Conservation (phyloP, 1,284 basidiomycete species). For the Peniophora sp. region DNA sequence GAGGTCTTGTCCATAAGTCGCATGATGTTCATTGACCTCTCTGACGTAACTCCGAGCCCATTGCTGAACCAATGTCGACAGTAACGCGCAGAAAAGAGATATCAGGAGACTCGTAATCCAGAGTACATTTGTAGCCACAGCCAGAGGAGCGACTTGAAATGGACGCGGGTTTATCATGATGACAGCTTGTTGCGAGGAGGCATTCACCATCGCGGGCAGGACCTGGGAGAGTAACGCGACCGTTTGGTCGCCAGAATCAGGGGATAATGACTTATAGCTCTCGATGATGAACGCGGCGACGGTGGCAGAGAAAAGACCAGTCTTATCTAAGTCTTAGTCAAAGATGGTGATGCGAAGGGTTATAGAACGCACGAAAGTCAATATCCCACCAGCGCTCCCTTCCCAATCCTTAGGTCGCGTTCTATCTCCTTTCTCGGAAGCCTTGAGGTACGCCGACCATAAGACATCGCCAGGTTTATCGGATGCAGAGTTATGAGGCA, state of each 20-base stretch:
- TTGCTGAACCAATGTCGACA: conserved; percentile 19
- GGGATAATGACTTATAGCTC: conserved; percentile 14
- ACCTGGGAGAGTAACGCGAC: conserved; percentile 14
- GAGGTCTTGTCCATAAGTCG: conserved; percentile 18
- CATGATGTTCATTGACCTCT: conserved; percentile 12
- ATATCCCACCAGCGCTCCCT: conserved; percentile 7
- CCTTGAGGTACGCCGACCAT: conserved; percentile 4
- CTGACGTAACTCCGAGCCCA: conserved; percentile 18
- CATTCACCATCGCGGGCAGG: not conserved
- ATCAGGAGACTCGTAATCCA: conserved; percentile 25
- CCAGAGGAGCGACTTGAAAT: conserved; percentile 14
- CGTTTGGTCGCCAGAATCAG: conserved; percentile 9
- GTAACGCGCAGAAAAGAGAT: conserved; percentile 16
- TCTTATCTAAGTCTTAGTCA: too few relatives aligned
- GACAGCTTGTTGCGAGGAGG: not conserved
- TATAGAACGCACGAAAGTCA: conserved; percentile 10
- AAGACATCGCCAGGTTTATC: not conserved
- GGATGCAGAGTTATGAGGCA: too few relatives aligned
- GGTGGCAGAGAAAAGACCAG: conserved; percentile 20
- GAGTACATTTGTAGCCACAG: conserved; percentile 24
- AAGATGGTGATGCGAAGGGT: too few relatives aligned
- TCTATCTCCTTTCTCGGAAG: conserved; percentile 6
- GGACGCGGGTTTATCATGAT: not conserved
- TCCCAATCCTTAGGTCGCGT: conserved; percentile 7
- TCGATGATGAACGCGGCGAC: conserved; percentile 18